These are phyloP conservation scores for Monascus purpureus DNA, from an alignment of 495 filamentous ascomycete genomes.

Conservation along the genomic window DNA sequence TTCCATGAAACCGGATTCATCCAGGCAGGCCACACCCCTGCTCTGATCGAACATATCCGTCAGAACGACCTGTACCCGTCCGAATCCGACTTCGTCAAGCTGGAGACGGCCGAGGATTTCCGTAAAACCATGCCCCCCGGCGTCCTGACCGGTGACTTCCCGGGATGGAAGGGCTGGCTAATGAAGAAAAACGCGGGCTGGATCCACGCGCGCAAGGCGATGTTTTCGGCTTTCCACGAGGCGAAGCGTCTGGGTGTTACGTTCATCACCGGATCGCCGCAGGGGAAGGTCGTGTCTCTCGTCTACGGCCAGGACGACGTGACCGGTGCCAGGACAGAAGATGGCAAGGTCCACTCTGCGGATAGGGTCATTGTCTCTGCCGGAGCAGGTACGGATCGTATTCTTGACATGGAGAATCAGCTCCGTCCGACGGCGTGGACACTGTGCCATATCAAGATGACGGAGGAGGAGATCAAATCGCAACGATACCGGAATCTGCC, in stretches of 20 bases:
- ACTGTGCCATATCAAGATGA: constrained; percentile 35
- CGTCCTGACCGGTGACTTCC: constrained; percentile 35
- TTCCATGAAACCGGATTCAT: constrained; percentile 39
- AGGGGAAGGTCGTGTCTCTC: constrained; percentile 24
- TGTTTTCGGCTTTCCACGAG: constrained; percentile 29
- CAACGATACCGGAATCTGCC: constrained; percentile 35
- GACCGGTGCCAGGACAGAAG: constrained; percentile 20
- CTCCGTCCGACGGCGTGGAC: constrained; percentile 41
- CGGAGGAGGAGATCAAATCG: constrained; percentile 21
- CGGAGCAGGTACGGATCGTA: constrained; percentile 29
- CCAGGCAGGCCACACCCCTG: constrained; percentile 23
- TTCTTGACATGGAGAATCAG: constrained; percentile 39
- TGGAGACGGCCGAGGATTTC: constrained; percentile 30
- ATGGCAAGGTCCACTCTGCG: constrained; percentile 19
- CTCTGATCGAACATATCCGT: constrained; percentile 21
- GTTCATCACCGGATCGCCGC: constrained; percentile 24
- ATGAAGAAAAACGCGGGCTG: constrained; percentile 32
- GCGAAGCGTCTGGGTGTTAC: constrained; percentile 28
- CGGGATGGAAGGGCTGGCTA: constrained; percentile 35
- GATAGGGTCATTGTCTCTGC: constrained; percentile 30
- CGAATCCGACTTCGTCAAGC: constrained; percentile 10
- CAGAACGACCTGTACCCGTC: constrained; percentile 17
- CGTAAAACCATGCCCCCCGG: constrained; percentile 36
- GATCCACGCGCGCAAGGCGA: constrained; percentile 34
- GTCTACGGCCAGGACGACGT: constrained; percentile 20